Conservation (phyloP, 805 yeast species). For the Diddensiella caesifluorescens region DNA sequence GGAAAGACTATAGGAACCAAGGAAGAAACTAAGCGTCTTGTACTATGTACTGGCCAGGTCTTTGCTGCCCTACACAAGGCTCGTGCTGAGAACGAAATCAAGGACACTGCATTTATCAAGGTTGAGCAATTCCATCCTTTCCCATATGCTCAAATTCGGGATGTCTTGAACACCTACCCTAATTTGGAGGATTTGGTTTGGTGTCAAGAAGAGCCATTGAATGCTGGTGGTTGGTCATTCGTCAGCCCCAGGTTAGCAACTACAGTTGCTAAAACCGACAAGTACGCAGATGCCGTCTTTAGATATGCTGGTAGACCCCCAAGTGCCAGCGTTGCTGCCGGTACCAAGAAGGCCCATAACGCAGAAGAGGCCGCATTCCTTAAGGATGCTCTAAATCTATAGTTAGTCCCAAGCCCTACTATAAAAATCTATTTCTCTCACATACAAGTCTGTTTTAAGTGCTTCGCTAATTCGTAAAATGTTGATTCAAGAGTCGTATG, state of each 20-base stretch:
- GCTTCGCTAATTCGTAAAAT: slow-evolving; percentile 32
- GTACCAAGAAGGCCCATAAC: slow-evolving; percentile 80
- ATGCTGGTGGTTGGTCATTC: slow-evolving; percentile 86
- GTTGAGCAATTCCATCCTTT: slow-evolving; percentile 97
- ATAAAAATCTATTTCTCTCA: neutral
- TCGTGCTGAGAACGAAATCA: slow-evolving; percentile 71
- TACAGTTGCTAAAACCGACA: slow-evolving; percentile 66
- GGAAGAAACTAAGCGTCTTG: slow-evolving; percentile 82
- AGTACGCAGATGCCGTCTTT: slow-evolving; percentile 50
- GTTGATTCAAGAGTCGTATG: slow-evolving; percentile 62
- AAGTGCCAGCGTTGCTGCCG: slow-evolving; percentile 97
- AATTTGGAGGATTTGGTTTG: slow-evolving; percentile 82
- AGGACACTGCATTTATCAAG: slow-evolving; percentile 80
- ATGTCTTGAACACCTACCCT: slow-evolving; percentile 73
- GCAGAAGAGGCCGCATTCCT: slow-evolving; percentile 88
- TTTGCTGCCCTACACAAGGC: slow-evolving; percentile 86
- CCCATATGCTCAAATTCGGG: slow-evolving; percentile 94
- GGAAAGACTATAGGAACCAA: slow-evolving; percentile 71
- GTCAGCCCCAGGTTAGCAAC: slow-evolving; percentile 81
- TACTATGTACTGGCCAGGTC: slow-evolving; percentile 88
- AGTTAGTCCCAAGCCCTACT: neutral
- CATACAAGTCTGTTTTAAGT: neutral
- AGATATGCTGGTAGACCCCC: slow-evolving; percentile 98
- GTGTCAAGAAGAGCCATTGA: slow-evolving; percentile 99
- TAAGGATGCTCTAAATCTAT: slow-evolving; percentile 56